These are phyloP conservation scores for Phytophthora quininea DNA, from an alignment of 352 stramenopile genomes.

Conservation along the genomic window DNA sequence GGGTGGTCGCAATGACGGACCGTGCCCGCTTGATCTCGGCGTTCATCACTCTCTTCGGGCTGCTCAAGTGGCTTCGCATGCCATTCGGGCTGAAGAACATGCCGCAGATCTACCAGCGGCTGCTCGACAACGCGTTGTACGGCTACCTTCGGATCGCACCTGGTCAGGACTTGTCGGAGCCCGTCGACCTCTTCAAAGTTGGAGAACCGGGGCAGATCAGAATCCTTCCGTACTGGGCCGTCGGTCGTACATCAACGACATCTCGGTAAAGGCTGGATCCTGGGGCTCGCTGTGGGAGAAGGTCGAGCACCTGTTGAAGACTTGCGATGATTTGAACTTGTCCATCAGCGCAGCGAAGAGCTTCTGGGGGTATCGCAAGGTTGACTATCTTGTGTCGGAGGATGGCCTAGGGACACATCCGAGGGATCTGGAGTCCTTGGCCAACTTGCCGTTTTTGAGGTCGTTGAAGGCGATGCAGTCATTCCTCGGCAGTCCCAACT, in stretches of 20 bases:
- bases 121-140: neutral
- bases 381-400: slow-evolving; percentile 10
- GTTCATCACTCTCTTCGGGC: neutral
- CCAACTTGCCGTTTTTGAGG: slow-evolving; percentile 9
- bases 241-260: slow-evolving; percentile 36
- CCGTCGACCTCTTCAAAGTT: neutral
- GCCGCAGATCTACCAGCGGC: neutral
- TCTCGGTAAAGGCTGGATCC: slow-evolving; percentile 5
- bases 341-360: slow-evolving; percentile 32
- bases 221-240: slow-evolving; percentile 1
- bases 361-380: slow-evolving; percentile 12
- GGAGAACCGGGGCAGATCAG: neutral
- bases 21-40: neutral
- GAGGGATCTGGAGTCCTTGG: slow-evolving; percentile 1
- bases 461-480: slow-evolving; percentile 10
- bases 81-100: neutral
- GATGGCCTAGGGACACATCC: slow-evolving; percentile 9
- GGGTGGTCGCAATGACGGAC: neutral
- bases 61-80: neutral
- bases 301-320: slow-evolving; percentile 11
- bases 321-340: slow-evolving; percentile 17
- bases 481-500: slow-evolving; percentile 22
- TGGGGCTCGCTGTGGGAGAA: slow-evolving; percentile 20
- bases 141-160: neutral
- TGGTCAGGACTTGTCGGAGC: neutral